These are phyloP conservation scores for Coemansia sp. DNA, from an alignment of 192 early-diverging fungal genomes.

Conservation along the genomic window DNA sequence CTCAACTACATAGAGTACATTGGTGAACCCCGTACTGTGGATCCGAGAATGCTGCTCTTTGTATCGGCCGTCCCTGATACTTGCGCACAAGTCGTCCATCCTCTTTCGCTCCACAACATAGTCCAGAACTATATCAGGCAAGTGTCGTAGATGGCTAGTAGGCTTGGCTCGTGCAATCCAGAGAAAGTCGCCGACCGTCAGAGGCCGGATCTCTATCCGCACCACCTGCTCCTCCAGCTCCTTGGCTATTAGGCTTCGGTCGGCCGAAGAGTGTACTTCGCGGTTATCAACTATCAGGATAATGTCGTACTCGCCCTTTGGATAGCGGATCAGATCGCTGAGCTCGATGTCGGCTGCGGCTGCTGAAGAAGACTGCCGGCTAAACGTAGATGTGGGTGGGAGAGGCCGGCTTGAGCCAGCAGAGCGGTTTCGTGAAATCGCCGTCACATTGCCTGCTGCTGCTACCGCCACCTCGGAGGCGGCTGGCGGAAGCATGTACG, in stretches of 20 bases:
- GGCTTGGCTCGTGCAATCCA: conserved; percentile 72
- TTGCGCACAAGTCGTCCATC: conserved; percentile 86
- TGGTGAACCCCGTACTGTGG: conserved; percentile 60
- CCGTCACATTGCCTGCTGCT: not conserved
- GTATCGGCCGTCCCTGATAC: conserved; percentile 92
- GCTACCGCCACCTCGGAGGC: not conserved
- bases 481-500: not conserved
- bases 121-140: conserved; percentile 74
- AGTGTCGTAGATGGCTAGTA: conserved; percentile 15
- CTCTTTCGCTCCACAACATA: conserved; percentile 89
- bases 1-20: conserved; percentile 89
- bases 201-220: conserved; percentile 53
- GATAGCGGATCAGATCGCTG: conserved; percentile 22
- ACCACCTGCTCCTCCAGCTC: conserved; percentile 63
- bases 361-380: conserved; percentile 28
- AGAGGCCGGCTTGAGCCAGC: conserved; percentile 11
- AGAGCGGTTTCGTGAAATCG: not conserved
- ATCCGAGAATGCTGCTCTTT: conserved; percentile 91
- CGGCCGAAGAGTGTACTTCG: conserved; percentile 66
- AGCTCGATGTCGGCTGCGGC: conserved; percentile 15
- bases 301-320: conserved; percentile 48
- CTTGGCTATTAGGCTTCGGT: conserved; percentile 71
- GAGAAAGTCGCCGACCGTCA: conserved; percentile 84
- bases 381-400: conserved; percentile 13
- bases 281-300: conserved; percentile 77